Base-by-base conservation (phyloP, 257 asterid species). In the Oldenlandia corymbosa region DNA sequence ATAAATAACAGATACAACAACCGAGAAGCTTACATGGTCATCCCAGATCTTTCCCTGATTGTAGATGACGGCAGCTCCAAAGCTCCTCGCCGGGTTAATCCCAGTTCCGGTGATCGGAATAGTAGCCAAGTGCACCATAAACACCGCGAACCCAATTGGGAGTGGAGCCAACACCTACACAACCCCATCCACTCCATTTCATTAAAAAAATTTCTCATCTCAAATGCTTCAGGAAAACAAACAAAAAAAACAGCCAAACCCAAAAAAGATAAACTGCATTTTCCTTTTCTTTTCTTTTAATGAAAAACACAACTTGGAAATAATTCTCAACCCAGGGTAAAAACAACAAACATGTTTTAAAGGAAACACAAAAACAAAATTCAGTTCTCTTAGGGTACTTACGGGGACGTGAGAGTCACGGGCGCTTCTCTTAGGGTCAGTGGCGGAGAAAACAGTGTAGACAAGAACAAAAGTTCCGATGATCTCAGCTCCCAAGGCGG, bases 361-460 rank as follows among this genome's bases (percentile, higher is more conserved):
- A 17, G 8, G 23, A 17, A 13, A 46, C 1, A 14, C 27, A 47
- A 43, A 5, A 12, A 21, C 37, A 39, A 27, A n/a, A n/a, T n/a
- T n/a, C n/a, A n/a, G n/a, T n/a, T n/a, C n/a, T n/a, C n/a, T n/a
- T n/a, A 55, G 7, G 36, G 10, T 43, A 62, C 82, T 75, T 78
- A 88, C 96, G 1, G 98, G 96, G 65, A 91, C 83, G 75, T 91
- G 98, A 23, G 98, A 91, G 80, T 91, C 98, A 59, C 98, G 98
- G 0, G 98, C 98, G 71, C 78, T 91, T 55, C 98, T 77, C 77
- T 91, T 91, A 43, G 98, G 95, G 71, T 91, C 98, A 4, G 98
- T 91, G 42, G 98, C 98, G 49, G 98, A 86, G 95, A 88, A 86
- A 31, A 88, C 96, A 18, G 96, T 85, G 89, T 88, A 88, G 26